Evolutionary conservation across 2,329 filamentous ascomycete genomes (phyloP), one percentile per base, ranked within the genome.

Genomic region (Ascosphaera apis): DNA sequence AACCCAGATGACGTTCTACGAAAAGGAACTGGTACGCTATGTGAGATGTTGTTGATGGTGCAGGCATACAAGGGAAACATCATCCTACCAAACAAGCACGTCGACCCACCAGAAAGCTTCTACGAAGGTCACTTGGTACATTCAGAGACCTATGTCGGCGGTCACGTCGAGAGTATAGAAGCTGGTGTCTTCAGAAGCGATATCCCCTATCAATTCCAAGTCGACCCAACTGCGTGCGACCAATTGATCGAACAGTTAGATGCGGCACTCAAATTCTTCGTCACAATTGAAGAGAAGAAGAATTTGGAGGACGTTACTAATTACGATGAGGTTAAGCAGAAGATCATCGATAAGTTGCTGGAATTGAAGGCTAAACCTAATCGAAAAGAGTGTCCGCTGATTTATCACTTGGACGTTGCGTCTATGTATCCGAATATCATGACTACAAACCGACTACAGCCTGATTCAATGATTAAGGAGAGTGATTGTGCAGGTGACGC

Each of bases 391-490:
- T 65, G 73, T 31, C 88, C 88, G 3, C 68, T 91, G 21, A 98
- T 98, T 44, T 98, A 98, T 57, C 88, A 98, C 65, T 63, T 98
- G 58, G 88, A 98, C 51, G 91, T 98, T 39, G 88, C 88, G 13
- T 93, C 88, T 40, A 98, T 98, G 88, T 98, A 98, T 53, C 88
- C 88, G 7, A 98, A 98, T 55, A 98, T 98, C 53, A 98, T 98
- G 91, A 98, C 91, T 2, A 98, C 88, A 1, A 98, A 98, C 54
- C 78, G 88, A 53, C 58, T 98, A 33, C 88, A 98, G 47, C 88
- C 88, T 0, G 88, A 98, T 54, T 95, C 88, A n/a, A 91, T 98
- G 83, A 91, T 98, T 37, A 65, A 86, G 34, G 91, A 98, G 52
- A 81, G 84, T 0, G 82, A 92, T 47, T 98, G 91, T 48, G 88